These are phyloP conservation scores for Malassezia arunalokei DNA, from an alignment of 1,284 basidiomycete genomes.

Conservation along the genomic window DNA sequence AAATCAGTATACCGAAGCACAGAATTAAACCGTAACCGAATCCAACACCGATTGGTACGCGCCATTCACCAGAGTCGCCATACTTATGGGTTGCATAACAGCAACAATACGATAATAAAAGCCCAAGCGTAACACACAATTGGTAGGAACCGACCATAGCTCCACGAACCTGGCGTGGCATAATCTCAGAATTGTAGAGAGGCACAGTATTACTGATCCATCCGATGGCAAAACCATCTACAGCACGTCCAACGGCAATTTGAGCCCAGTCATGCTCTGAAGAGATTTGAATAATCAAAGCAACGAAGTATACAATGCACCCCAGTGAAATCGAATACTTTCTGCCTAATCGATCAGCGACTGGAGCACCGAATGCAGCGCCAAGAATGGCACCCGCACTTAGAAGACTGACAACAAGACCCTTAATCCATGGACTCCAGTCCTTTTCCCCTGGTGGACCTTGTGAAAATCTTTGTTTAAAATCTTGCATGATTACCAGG, in stretches of 20 bases:
- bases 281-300: constrained; percentile 54
- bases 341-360: constrained; percentile 59
- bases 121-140: constrained; percentile 50
- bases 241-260: constrained; percentile 56
- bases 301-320: constrained; percentile 57
- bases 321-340: constrained; percentile 61
- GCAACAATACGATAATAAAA: constrained; percentile 58
- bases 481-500: constrained; percentile 64
- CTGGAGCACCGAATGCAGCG: constrained; percentile 32
- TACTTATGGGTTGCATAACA: constrained; percentile 38
- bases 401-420: constrained; percentile 60
- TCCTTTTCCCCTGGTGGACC: constrained; percentile 10
- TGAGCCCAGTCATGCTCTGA: constrained; percentile 44
- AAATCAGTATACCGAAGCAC: constrained; percentile 58
- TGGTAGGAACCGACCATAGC: constrained; percentile 60
- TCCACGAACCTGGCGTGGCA: constrained; percentile 64
- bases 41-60: constrained; percentile 59
- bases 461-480: constrained; percentile 55
- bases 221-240: constrained; percentile 50
- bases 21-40: constrained; percentile 61
- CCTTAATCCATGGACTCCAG: constrained; percentile 44
- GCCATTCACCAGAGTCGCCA: constrained; percentile 52
- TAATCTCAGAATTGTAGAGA: constrained; percentile 62
- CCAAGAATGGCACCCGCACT: constrained; percentile 47
- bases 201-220: constrained; percentile 60